Evolutionary conservation across 1,284 basidiomycete genomes (phyloP).

Genomic region (Trichosporon sp.): DNA sequence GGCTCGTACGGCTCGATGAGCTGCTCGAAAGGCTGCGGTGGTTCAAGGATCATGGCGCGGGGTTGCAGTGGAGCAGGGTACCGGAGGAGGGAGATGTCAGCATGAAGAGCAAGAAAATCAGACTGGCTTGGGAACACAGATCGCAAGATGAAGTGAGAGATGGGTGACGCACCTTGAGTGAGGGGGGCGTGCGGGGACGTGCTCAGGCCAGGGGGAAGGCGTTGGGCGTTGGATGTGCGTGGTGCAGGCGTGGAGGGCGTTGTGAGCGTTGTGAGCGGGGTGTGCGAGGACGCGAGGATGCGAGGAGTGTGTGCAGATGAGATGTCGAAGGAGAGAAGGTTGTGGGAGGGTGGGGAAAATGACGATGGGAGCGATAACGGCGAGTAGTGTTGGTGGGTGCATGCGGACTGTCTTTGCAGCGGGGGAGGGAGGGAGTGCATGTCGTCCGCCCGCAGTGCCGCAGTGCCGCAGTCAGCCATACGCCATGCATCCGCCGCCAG

Average conservation of each 20-base stretch:
- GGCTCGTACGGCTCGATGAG: constrained; percentile 13
- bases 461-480: too few relatives aligned
- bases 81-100: constrained; percentile 7
- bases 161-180: background rate
- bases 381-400: too few relatives aligned
- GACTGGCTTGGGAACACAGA: background rate
- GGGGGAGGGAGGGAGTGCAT: too few relatives aligned
- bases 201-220: background rate
- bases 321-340: background rate
- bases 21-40: constrained; percentile 4
- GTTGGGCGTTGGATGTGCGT: background rate
- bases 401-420: background rate
- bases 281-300: too few relatives aligned
- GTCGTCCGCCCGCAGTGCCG: too few relatives aligned
- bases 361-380: too few relatives aligned
- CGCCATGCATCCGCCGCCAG: too few relatives aligned
- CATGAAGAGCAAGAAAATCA: background rate
- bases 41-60: constrained; percentile 5
- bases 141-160: background rate
- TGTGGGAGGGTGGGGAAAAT: background rate
- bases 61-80: background rate
- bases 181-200: background rate
- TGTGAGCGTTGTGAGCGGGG: too few relatives aligned
- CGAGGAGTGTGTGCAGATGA: background rate
- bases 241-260: too few relatives aligned